phyloP scores from a whole-genome alignment of 2,329 filamentous ascomycete species.

The Aurifilum marmelostoma region DNA sequence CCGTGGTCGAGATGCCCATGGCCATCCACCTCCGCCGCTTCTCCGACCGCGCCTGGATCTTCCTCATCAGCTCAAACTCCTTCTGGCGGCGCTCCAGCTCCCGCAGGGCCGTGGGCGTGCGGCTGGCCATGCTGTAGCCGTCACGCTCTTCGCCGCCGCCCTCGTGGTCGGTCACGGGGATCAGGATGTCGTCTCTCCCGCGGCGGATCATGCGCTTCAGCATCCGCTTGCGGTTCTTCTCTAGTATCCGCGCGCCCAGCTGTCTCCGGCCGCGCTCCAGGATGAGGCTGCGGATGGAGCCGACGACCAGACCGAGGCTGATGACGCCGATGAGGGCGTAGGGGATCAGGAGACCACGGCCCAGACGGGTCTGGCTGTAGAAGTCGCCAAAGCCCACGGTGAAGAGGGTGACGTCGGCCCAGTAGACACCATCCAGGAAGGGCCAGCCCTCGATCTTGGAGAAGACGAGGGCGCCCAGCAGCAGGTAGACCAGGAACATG shows the following conservation, averaged over 20 bases:
- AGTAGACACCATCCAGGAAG: slow-evolving; percentile 79
- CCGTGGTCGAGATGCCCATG: slow-evolving; percentile 66
- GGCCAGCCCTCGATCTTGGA: slow-evolving; percentile 72
- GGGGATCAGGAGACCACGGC: slow-evolving; percentile 75
- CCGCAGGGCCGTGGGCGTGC: slow-evolving; percentile 33
- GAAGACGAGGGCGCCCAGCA: slow-evolving; percentile 77
- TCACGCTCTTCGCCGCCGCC: too few species aligned
- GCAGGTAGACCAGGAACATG: slow-evolving; percentile 79
- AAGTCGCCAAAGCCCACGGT: slow-evolving; percentile 67
- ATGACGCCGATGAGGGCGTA: slow-evolving; percentile 84
- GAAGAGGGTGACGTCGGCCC: slow-evolving; percentile 73
- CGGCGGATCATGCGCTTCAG: slow-evolving; percentile 50
- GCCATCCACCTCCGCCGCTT: slow-evolving; percentile 74
- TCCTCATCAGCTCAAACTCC: slow-evolving; percentile 80
- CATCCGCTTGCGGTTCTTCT: slow-evolving; percentile 58
- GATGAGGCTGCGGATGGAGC: slow-evolving; percentile 71
- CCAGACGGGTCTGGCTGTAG: slow-evolving; percentile 53
- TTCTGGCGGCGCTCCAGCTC: slow-evolving; percentile 66
- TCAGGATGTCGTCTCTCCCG: slow-evolving; percentile 52
- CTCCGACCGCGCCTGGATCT: slow-evolving; percentile 70
- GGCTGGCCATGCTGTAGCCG: slow-evolving; percentile 31
- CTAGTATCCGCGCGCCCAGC: slow-evolving; percentile 60
- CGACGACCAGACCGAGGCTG: slow-evolving; percentile 81
- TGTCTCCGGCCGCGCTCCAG: slow-evolving; percentile 60
- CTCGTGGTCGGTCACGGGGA: slow-evolving; percentile 47